Evolutionary conservation across 805 yeast species (phyloP).

Genomic region (Schizosaccharomyces japonicus): DNA sequence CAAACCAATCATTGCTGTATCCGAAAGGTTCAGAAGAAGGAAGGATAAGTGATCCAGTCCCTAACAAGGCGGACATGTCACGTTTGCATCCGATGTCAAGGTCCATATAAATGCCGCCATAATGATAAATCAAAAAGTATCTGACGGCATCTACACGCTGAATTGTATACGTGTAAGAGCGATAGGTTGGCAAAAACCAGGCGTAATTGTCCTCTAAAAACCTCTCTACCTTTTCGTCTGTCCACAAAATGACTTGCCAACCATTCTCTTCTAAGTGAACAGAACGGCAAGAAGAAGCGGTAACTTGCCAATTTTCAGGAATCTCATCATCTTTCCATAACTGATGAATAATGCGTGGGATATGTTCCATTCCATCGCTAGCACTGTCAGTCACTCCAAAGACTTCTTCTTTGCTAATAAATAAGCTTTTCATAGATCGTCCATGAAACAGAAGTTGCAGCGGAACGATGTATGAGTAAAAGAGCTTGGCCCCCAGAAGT

Average conservation of each 20-base stretch:
- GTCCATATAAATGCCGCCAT: constrained; percentile 78
- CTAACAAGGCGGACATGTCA: constrained; percentile 53
- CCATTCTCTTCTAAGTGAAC: constrained; percentile 41
- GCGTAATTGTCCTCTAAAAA: constrained; percentile 60
- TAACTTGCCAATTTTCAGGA: constrained; percentile 60
- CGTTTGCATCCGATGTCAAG: constrained; percentile 72
- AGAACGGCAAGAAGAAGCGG: constrained; percentile 53
- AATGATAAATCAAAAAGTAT: constrained; percentile 59
- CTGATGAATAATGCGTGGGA: constrained; percentile 82
- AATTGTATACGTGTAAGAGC: constrained; percentile 54
- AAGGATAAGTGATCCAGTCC: constrained; percentile 46
- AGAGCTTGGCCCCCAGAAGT: no score
- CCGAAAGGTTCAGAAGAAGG: constrained; percentile 79
- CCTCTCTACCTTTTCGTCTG: constrained; percentile 58
- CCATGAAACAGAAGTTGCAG: no score
- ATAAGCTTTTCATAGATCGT: no score
- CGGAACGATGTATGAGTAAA: no score
- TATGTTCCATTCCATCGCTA: constrained; percentile 15
- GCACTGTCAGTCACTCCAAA: no score
- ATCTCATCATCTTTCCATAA: constrained; percentile 60
- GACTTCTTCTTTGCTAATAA: no score
- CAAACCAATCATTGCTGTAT: constrained; percentile 81
- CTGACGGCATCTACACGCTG: constrained; percentile 79
- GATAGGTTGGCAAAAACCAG: constrained; percentile 68
- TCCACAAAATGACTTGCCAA: constrained; percentile 65